Evolutionary conservation across 495 filamentous ascomycete genomes (phyloP).

Genomic region (Podospora tetraspora): DNA sequence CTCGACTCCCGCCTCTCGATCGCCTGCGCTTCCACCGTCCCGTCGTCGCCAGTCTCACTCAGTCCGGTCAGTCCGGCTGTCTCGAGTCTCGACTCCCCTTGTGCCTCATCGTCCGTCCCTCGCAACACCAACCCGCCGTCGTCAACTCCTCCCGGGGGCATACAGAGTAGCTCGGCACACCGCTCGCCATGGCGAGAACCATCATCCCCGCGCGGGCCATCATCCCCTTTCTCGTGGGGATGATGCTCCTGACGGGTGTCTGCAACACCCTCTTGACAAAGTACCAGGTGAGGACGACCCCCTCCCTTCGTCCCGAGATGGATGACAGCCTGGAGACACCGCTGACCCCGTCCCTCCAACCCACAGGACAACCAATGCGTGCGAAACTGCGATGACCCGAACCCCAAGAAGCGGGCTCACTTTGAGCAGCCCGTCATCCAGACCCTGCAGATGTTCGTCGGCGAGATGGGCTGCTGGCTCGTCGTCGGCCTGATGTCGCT

Average conservation of each 20-base stretch:
- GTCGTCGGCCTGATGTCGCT: conserved; percentile 64
- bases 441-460: conserved; percentile 91
- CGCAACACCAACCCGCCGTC: not conserved
- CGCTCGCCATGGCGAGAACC: conserved; percentile 33
- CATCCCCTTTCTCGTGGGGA: conserved; percentile 77
- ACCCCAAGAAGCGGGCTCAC: conserved; percentile 58
- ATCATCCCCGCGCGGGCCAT: conserved; percentile 46
- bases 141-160: not conserved
- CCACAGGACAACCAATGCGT: conserved; percentile 92
- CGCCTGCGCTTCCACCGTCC: not conserved
- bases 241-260: conserved; percentile 87
- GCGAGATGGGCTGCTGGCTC: conserved; percentile 88
- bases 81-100: not conserved
- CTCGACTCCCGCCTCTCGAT: not conserved
- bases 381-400: conserved; percentile 70
- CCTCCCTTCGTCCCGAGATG: too few species aligned
- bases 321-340: not conserved
- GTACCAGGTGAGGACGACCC: conserved; percentile 61
- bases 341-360: not conserved
- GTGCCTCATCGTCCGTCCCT: not conserved
- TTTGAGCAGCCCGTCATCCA: conserved; percentile 97
- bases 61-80: not conserved
- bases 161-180: not conserved
- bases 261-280: conserved; percentile 97
- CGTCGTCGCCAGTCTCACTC: not conserved